Evolutionary conservation across 495 filamentous ascomycete species (phyloP).

Genomic region (Hypoxylon crocopeplum): DNA sequence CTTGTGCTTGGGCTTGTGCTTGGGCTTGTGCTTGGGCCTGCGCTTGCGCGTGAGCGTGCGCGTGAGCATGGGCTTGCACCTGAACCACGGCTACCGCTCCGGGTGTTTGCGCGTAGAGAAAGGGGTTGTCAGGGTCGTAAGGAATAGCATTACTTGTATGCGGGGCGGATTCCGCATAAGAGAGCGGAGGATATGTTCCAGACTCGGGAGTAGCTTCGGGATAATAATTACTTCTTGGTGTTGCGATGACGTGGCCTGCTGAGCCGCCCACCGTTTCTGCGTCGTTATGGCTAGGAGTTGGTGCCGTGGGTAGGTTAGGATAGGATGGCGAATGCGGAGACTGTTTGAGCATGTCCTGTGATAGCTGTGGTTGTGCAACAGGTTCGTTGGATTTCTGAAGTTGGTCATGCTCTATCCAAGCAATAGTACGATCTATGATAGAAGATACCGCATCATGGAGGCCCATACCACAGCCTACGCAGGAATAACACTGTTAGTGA

Average conservation of each 20-base stretch:
- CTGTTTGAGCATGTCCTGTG: conserved; percentile 38
- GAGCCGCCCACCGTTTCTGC: conserved; percentile 30
- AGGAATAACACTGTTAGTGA: conserved; percentile 1
- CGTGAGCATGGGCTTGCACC: conserved; percentile 34
- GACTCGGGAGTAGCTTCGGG: conserved; percentile 30
- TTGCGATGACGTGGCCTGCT: conserved; percentile 36
- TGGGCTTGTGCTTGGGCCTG: conserved; percentile 29
- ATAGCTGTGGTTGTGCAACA: conserved; percentile 21
- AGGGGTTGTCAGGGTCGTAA: conserved; percentile 34
- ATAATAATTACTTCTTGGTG: conserved; percentile 36
- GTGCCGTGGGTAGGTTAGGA: conserved; percentile 25
- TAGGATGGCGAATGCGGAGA: conserved; percentile 40
- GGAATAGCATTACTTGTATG: conserved; percentile 32
- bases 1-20: conserved; percentile 32
- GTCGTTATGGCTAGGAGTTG: conserved; percentile 22
- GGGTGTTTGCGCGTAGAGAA: conserved; percentile 35
- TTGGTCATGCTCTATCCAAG: conserved; percentile 52
- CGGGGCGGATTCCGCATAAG: conserved; percentile 29
- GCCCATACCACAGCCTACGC: conserved; percentile 45
- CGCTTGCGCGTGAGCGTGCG: conserved; percentile 16
- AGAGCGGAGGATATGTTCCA: conserved; percentile 30
- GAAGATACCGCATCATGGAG: conserved; percentile 46
- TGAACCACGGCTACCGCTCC: conserved; percentile 33
- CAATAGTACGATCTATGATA: conserved; percentile 52
- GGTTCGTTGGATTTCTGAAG: conserved; percentile 41